Evolutionary conservation across 495 filamentous ascomycete species (phyloP).

Genomic region (Tricharina praecox): DNA sequence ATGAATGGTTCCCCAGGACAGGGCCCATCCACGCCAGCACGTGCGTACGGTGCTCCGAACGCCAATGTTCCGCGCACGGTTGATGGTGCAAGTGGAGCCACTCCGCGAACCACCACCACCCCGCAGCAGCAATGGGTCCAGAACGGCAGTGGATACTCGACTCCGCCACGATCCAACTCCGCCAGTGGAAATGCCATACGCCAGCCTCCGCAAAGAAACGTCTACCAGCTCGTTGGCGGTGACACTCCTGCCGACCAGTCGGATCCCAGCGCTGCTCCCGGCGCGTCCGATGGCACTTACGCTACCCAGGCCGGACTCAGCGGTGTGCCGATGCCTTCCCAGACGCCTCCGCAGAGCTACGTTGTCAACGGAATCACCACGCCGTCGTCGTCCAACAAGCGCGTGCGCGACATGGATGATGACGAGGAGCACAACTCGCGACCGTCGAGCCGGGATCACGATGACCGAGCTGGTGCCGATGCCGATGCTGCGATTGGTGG

Average conservation of each 20-base stretch:
- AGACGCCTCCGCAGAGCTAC: slow-evolving; percentile 34
- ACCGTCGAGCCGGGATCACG: slow-evolving; percentile 41
- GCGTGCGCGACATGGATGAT: slow-evolving; percentile 63
- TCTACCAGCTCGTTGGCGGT: slow-evolving; percentile 84
- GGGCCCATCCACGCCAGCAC: slow-evolving; percentile 20
- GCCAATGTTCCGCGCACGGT: slow-evolving; percentile 22
- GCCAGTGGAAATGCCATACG: slow-evolving; percentile 20
- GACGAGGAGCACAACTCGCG: slow-evolving; percentile 54
- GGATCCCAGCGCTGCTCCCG: slow-evolving; percentile 16
- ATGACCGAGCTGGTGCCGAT: too few species aligned
- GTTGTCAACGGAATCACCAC: slow-evolving; percentile 22
- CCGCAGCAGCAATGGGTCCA: slow-evolving; percentile 56
- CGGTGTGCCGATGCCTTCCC: slow-evolving; percentile 40
- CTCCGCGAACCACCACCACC: slow-evolving; percentile 56
- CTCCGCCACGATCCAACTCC: slow-evolving; percentile 44
- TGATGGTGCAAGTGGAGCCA: slow-evolving; percentile 54
- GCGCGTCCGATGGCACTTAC: slow-evolving; percentile 43
- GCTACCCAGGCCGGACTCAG: slow-evolving; percentile 41
- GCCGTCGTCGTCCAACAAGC: slow-evolving; percentile 47
- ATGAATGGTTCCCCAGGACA: slow-evolving; percentile 75
- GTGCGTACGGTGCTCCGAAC: slow-evolving; percentile 15
- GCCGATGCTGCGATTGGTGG: slow-evolving; percentile 39
- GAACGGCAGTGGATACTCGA: slow-evolving; percentile 50
- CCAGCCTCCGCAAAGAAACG: slow-evolving; percentile 51
- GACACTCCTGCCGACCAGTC: slow-evolving; percentile 31